Percentiles rank a stretch among this genome's conserved stretches.
Conservation (phyloP, 148 eudicot genomes). For the Selenicereus undatus region DNA sequence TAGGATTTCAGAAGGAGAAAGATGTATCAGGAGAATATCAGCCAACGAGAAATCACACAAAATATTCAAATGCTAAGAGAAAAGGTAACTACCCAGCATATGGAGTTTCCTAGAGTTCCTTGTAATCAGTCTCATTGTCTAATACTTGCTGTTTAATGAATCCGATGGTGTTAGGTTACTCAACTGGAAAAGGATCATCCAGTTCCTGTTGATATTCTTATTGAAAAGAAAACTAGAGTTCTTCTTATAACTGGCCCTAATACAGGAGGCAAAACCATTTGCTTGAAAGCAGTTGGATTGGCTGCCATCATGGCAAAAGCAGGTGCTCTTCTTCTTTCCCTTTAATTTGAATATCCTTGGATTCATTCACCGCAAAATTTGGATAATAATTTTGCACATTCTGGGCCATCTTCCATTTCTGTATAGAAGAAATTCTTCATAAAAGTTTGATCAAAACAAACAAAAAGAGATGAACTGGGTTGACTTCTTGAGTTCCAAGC, state of each 20-base stretch:
- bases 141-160: conserved; percentile 3
- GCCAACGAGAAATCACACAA: conserved; percentile 42
- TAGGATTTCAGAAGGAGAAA: conserved; percentile 88
- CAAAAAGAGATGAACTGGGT: background rate
- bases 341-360: background rate
- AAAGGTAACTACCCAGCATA: conserved; percentile 37
- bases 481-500: background rate
- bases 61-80: conserved; percentile 49
- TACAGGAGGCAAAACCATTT: conserved; percentile 95
- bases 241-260: conserved; percentile 94
- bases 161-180: conserved; percentile 47
- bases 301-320: conserved; percentile 99
- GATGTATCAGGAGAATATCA: conserved; percentile 40
- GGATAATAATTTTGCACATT: background rate
- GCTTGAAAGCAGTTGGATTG: conserved; percentile 85
- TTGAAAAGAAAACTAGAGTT: conserved; percentile 63
- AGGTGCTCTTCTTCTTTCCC: conserved; percentile 37
- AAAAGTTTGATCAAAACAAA: background rate
- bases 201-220: conserved; percentile 67
- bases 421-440: background rate
- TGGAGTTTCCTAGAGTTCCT: background rate
- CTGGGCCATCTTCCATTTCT: background rate
- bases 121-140: background rate
- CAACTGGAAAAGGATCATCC: conserved; percentile 63
- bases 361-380: background rate